Evolutionary conservation across 108 stramenopile species (phyloP), one percentile per base, ranked within the genome.

Genomic region (Cylindrotheca closterium): DNA sequence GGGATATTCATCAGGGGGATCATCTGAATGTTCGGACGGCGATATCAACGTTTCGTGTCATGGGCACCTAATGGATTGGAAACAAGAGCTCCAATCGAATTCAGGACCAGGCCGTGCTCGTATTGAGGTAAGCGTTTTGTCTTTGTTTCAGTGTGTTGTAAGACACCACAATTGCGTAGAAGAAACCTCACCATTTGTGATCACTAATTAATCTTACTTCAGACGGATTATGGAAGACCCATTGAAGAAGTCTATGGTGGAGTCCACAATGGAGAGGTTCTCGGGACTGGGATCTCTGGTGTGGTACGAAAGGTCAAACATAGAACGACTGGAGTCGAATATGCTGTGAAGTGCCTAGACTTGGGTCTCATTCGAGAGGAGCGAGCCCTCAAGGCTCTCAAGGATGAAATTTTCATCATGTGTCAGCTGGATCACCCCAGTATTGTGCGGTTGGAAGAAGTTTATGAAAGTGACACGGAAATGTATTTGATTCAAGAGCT

Each of bases 341-440:
- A 89, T 67, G 93, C 93, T 2, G 85, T 79, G 22, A 94, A 94
- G 73, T 79, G 79, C 71, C 67, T 94, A 22, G 83, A 91, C 66
- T 61, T 94, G 12, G 81, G 74, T 30, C 72, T 82, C 30, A 78
- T 94, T 19, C 79, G 74, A 18, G 83, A 78, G 10, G 79, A 76
- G 24, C 42, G 31, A 1, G 90, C 74, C 0, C 61, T 88, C 45
- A 59, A 82, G 32, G 80, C 87, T 52, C 67, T 94, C 3, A 76
- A 84, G 24, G 84, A 91, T 32, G 92, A 94, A 74, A 78, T 96
- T 62, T 82, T 75, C 60, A 93, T 93, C 64, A 87, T 96, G 83
- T 86, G 89, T 65, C 87, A 93, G 68, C 59, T 91, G 58, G 95
- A 96, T 60, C 95, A 93, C 82, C 94, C 94, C 25, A 90, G 90